Percentiles rank a stretch among this genome's conserved stretches.
These are phyloP conservation scores for Talaromyces nanjingensis DNA, from an alignment of 495 filamentous ascomycete species.

Conservation along the genomic window DNA sequence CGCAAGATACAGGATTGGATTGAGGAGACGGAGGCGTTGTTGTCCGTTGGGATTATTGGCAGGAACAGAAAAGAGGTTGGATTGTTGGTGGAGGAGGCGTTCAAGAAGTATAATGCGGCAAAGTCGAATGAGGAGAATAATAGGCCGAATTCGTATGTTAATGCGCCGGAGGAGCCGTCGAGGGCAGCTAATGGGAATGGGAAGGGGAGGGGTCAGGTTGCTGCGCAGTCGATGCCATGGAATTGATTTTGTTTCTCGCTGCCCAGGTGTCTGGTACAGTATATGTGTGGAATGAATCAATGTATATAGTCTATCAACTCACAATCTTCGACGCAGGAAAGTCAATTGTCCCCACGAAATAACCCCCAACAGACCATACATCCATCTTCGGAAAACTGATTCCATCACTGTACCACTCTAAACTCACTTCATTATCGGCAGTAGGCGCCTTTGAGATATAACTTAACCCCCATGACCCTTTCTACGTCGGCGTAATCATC, in stretches of 20 bases:
- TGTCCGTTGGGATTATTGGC: constrained; percentile 3
- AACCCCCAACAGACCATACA: neutral
- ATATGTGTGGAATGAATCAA: neutral
- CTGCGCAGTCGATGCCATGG: neutral
- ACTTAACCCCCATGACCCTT: neutral
- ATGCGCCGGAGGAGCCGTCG: constrained; percentile 7
- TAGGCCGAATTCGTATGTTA: constrained; percentile 2
- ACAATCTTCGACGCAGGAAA: neutral
- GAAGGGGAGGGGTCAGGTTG: neutral
- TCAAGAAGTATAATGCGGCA: constrained; percentile 9
- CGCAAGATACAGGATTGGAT: constrained; percentile 37
- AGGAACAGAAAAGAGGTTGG: constrained; percentile 8
- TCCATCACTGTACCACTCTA: neutral
- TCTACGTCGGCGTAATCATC: neutral
- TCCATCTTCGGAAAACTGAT: neutral
- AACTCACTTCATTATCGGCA: neutral
- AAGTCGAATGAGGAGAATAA: constrained; percentile 10
- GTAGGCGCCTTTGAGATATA: neutral
- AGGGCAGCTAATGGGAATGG: neutral
- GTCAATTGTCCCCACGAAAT: neutral
- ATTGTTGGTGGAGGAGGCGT: constrained; percentile 7
- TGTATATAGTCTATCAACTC: neutral
- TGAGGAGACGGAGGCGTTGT: constrained; percentile 21
- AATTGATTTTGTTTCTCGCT: too few relatives aligned
- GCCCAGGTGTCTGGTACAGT: too few relatives aligned